Percentiles rank a stretch among this genome's conserved stretches.
Conservation (phyloP, 805 yeast species). For the Saturnispora galanensis region DNA sequence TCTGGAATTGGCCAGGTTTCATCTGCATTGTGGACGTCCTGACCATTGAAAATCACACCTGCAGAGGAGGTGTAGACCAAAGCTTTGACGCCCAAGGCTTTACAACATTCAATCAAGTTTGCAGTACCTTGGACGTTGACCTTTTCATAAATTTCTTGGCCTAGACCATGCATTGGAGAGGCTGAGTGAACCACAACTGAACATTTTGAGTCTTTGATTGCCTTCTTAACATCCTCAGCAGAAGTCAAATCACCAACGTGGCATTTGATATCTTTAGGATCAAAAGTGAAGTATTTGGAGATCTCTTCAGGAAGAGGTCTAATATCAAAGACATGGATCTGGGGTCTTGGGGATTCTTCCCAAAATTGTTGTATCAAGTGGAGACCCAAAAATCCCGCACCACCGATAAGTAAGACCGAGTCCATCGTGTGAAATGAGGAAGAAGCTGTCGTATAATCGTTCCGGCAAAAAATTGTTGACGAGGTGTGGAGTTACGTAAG, state of each 20-base stretch:
- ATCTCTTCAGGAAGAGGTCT: slow-evolving; percentile 73
- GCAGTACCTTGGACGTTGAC: slow-evolving; percentile 88
- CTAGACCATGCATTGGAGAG: slow-evolving; percentile 87
- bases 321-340: slow-evolving; percentile 81
- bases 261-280: slow-evolving; percentile 43
- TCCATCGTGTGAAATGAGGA: slow-evolving; percentile 18
- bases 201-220: slow-evolving; percentile 50
- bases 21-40: slow-evolving; percentile 82
- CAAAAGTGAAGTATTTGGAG: slow-evolving; percentile 68
- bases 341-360: slow-evolving; percentile 52
- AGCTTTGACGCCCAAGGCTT: slow-evolving; percentile 42
- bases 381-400: slow-evolving; percentile 88
- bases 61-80: slow-evolving; percentile 94
- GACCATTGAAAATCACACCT: slow-evolving; percentile 96
- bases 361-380: slow-evolving; percentile 84
- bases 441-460: neutral
- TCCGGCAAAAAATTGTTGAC: neutral
- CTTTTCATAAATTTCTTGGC: slow-evolving; percentile 72
- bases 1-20: slow-evolving; percentile 91
- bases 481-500: too few relatives aligned
- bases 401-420: slow-evolving; percentile 83
- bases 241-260: slow-evolving; percentile 83
- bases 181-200: slow-evolving; percentile 89
- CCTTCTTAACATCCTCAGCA: slow-evolving; percentile 52
- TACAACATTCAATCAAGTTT: slow-evolving; percentile 58